phyloP scores from a whole-genome alignment of 139 green algal genomes.

The Coccomyxa sp. region DNA sequence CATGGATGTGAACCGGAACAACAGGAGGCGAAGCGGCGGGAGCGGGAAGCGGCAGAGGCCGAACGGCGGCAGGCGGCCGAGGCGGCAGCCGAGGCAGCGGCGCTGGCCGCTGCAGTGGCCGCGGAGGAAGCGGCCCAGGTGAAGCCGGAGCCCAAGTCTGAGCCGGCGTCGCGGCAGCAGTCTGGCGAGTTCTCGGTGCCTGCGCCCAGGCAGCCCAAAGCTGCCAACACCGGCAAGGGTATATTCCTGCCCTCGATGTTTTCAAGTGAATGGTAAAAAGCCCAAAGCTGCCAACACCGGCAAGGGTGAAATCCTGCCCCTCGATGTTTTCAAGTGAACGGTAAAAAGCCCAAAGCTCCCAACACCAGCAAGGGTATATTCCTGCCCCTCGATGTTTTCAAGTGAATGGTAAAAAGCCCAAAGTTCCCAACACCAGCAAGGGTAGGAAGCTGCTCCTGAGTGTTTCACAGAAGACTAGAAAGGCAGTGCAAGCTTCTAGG shows the following conservation, averaged over 20 bases:
- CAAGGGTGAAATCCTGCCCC: too few relatives aligned
- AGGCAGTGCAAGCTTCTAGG: too few relatives aligned
- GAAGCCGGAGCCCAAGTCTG: neutral
- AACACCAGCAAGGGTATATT: neutral
- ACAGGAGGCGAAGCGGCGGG: conserved; percentile 9
- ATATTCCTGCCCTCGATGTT: too few relatives aligned
- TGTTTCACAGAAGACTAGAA: too few relatives aligned
- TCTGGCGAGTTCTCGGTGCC: neutral
- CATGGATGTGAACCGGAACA: neutral
- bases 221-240: too few relatives aligned
- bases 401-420: neutral
- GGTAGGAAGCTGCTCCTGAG: neutral
- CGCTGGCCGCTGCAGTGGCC: neutral
- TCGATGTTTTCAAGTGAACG: too few relatives aligned
- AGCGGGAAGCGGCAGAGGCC: conserved; percentile 13
- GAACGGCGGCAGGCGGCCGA: conserved; percentile 10
- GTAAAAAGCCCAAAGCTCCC: neutral
- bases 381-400: too few relatives aligned
- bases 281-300: too few relatives aligned
- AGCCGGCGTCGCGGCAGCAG: neutral
- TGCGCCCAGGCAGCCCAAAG: too few relatives aligned
- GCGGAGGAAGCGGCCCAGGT: neutral
- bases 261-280: neutral
- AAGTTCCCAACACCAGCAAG: neutral
- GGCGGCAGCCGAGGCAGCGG: neutral